phyloP scores from a whole-genome alignment of 1,139 yeast species.

The Blastobotrys proliferans region DNA sequence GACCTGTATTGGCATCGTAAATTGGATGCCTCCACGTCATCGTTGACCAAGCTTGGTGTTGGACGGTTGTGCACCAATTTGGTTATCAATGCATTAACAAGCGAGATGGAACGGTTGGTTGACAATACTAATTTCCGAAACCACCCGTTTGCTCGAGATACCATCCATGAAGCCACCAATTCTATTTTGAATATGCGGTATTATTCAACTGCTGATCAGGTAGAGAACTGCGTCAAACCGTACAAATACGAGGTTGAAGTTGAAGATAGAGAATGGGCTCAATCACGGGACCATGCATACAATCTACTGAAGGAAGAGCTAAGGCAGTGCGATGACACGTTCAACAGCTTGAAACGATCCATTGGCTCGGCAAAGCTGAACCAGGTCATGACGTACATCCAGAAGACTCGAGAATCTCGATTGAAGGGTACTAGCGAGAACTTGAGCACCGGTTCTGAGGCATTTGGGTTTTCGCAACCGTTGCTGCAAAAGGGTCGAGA shows the following conservation, averaged over 20 bases:
- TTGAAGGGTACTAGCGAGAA: constrained; percentile 31
- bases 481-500: constrained; percentile 70
- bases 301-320: constrained; percentile 76
- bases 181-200: constrained; percentile 72
- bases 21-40: constrained; percentile 76
- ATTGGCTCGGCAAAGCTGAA: constrained; percentile 80
- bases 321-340: constrained; percentile 71
- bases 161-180: constrained; percentile 81
- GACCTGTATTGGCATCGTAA: constrained; percentile 87
- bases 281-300: constrained; percentile 75
- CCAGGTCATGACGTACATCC: constrained; percentile 75
- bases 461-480: constrained; percentile 71
- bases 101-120: constrained; percentile 71
- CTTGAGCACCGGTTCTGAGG: constrained; percentile 43
- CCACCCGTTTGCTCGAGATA: constrained; percentile 79
- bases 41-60: constrained; percentile 85
- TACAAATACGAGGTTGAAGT: constrained; percentile 95
- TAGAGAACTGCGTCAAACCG: constrained; percentile 96
- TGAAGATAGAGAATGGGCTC: constrained; percentile 90
- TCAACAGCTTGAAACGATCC: constrained; percentile 56
- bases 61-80: constrained; percentile 85
- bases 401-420: constrained; percentile 43
- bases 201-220: constrained; percentile 95
- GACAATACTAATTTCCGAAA: constrained; percentile 70
- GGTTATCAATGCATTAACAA: constrained; percentile 72